Percentiles rank a stretch among this genome's conserved stretches.
phyloP scores from a whole-genome alignment of 1,284 basidiomycete species.

The Kwoniella shivajii region DNA sequence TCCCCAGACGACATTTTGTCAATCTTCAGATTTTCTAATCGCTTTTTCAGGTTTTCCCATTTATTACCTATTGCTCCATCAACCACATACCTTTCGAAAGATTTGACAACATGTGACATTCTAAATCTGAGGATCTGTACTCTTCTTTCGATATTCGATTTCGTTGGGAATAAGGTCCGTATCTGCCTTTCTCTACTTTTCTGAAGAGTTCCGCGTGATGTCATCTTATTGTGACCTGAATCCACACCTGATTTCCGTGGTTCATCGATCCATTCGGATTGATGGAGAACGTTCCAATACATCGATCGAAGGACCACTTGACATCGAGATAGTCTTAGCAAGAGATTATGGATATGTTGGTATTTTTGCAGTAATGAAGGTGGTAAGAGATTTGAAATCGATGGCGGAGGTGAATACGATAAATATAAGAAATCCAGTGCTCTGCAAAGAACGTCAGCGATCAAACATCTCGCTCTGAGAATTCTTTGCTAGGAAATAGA shows the following conservation, averaged over 20 bases:
- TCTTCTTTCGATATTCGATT: constrained; percentile 60
- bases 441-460: constrained; percentile 54
- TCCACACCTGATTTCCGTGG: constrained; percentile 35
- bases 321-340: constrained; percentile 74
- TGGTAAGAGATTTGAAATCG: constrained; percentile 71
- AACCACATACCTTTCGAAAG: constrained; percentile 68
- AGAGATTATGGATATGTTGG: constrained; percentile 74
- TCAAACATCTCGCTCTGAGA: constrained; percentile 62
- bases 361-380: constrained; percentile 74
- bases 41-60: constrained; percentile 67
- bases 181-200: constrained; percentile 39
- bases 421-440: constrained; percentile 85
- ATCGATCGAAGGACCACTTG: constrained; percentile 69
- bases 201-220: constrained; percentile 1
- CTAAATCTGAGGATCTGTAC: constrained; percentile 71
- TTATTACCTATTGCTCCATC: constrained; percentile 75
- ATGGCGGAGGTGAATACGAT: constrained; percentile 75
- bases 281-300: constrained; percentile 58
- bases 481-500: background rate
- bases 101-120: constrained; percentile 67
- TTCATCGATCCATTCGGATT: constrained; percentile 9
- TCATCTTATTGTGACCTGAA: constrained; percentile 11
- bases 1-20: constrained; percentile 14
- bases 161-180: constrained; percentile 63
- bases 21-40: constrained; percentile 37